phyloP scores from a whole-genome alignment of 2,329 filamentous ascomycete species.

The Geosmithia putterillii region DNA sequence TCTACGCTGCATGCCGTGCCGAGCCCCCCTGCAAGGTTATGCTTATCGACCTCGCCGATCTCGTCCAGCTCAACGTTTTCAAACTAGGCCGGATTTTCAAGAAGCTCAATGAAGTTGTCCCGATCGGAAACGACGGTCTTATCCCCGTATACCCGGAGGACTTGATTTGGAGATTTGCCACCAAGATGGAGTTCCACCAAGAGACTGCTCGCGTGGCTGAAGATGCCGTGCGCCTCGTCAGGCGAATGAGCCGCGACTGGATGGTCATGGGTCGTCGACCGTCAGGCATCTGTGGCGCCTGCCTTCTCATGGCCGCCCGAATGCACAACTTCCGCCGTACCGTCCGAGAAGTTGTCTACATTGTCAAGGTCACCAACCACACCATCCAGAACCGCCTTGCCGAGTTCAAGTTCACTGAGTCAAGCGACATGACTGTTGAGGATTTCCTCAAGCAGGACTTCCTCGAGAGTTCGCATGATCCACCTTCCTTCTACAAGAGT shows the following conservation, averaged over 20 bases:
- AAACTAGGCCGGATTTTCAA: conserved; percentile 85
- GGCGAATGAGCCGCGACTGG: conserved; percentile 94
- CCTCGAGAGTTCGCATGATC: conserved; percentile 63
- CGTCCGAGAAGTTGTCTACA: conserved; percentile 89
- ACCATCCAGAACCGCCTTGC: conserved; percentile 86
- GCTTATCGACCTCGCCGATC: conserved; percentile 90
- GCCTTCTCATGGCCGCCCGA: conserved; percentile 83
- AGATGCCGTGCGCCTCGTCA: conserved; percentile 77
- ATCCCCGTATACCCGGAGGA: conserved; percentile 74
- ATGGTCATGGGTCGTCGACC: conserved; percentile 91
- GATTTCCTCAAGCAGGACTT: conserved; percentile 67
- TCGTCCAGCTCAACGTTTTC: conserved; percentile 77
- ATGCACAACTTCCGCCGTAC: conserved; percentile 98
- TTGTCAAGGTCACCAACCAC: conserved; percentile 89
- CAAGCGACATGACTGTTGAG: conserved; percentile 73
- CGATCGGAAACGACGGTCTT: conserved; percentile 52
- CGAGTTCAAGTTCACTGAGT: conserved; percentile 82
- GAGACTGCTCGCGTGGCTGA: conserved; percentile 74
- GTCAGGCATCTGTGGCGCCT: conserved; percentile 87
- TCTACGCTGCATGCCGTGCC: conserved; percentile 80
- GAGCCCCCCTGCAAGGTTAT: conserved; percentile 73
- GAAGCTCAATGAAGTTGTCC: conserved; percentile 59
- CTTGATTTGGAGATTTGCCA: conserved; percentile 81
- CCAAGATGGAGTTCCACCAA: conserved; percentile 80
- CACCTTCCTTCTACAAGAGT: conserved; percentile 66